Evolutionary conservation across 352 stramenopile species (phyloP).

Genomic region (Pythium sp.): DNA sequence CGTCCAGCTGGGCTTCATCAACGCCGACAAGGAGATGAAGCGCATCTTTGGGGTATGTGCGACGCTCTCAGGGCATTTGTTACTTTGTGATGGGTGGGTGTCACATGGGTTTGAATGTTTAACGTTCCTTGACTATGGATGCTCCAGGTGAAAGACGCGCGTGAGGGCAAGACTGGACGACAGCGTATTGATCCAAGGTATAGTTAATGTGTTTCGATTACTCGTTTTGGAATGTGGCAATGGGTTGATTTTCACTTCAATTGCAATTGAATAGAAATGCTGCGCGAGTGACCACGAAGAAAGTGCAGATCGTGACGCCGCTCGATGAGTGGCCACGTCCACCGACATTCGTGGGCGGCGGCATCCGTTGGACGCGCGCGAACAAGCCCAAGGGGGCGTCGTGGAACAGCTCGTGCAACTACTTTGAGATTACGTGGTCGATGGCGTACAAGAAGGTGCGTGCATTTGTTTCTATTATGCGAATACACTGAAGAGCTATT

Average conservation of each 20-base stretch:
- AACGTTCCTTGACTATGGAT: neutral
- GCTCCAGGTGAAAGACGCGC: conserved; percentile 58
- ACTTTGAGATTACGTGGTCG: conserved; percentile 85
- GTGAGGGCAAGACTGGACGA: conserved; percentile 33
- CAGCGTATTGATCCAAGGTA: conserved; percentile 66
- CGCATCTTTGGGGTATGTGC: conserved; percentile 74
- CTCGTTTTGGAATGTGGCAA: no score
- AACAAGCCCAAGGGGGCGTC: conserved; percentile 64
- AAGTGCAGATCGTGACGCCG: conserved; percentile 70
- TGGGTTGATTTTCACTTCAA: neutral
- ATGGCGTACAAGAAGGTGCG: conserved; percentile 86
- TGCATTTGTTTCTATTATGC: neutral
- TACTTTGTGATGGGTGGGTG: neutral
- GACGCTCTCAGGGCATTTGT: neutral
- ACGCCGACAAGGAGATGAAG: conserved; percentile 89
- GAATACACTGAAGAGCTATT: neutral
- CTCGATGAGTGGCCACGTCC: conserved; percentile 84
- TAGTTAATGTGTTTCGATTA: neutral
- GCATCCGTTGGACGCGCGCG: conserved; percentile 81
- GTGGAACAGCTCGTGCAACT: conserved; percentile 73
- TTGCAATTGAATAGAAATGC: conserved; percentile 33
- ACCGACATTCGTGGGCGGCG: conserved; percentile 80
- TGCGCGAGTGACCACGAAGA: conserved; percentile 63
- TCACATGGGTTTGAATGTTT: neutral
- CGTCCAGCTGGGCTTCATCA: conserved; percentile 71